Base-by-base conservation (phyloP, 1,284 basidiomycete genomes). In the Leccinum subspadiceum region DNA sequence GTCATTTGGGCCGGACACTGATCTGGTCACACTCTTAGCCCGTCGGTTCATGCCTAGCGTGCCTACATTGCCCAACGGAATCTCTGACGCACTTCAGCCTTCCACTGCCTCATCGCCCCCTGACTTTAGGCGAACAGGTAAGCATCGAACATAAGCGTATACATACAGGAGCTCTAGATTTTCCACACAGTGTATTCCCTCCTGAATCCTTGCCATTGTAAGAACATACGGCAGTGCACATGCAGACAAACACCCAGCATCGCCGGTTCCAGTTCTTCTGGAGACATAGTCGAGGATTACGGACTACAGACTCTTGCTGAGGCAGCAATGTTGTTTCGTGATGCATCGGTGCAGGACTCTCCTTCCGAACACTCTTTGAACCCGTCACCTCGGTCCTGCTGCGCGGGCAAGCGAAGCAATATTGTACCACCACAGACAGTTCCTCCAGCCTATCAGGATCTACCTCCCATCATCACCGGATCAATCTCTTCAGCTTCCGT, bases 201-300 rank as follows among this genome's bases (percentile, higher is more conserved):
- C 20, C 71, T 86, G 24, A 87, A 87, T 64, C 84, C 86, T 26
- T 90, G 87, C 69, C 76, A 76, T 37, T 90, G 87, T 73, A 78
- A 78, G 63, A 78, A 78, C 67, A 74, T 82, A 29, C 79, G 80
- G 74, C 78, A 79, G 53, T 89, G 87, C 68, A 78, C 76, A 63
- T 90, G 87, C 67, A 69, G 70, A 58, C 56, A 68, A 54, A 48
- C 62, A 46, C 54, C 60, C n/a, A 49, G 67, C 54, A 50, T 64
- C 13, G 64, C 56, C 10, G 61, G 58, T 56, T 57, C 66, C 37
- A 60, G 63, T 33, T 58, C 63, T 57, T 50, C 60, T 48, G 56
- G 64, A 33, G 56, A 54, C 46, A 51, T 31, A 37, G 44, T 31
- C 29, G 60, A 54, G 29, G 57, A 63, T 26, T 56, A 71, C 41